Conservation (phyloP, 139 green algal genomes). For the Bryopsis sp. region DNA sequence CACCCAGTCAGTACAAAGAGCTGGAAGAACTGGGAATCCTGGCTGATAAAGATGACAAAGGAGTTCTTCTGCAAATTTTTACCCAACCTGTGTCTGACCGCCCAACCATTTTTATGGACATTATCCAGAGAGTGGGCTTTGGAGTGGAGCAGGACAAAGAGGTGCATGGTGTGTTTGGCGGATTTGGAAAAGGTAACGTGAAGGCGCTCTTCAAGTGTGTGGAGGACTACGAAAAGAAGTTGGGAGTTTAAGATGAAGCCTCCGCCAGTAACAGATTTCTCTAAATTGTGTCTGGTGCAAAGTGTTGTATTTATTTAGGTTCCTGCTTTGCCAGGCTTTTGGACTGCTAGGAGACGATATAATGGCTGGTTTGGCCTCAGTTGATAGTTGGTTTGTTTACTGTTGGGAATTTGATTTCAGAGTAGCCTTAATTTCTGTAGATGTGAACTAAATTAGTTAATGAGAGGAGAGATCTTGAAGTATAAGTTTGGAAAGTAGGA, state of each 20-base stretch:
- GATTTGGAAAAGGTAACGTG: slow-evolving; percentile 98
- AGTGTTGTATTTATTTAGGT: too few species aligned
- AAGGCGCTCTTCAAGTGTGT: slow-evolving; percentile 70
- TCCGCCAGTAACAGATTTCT: too few species aligned
- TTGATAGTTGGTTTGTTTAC: too few species aligned
- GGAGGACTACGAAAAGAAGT: slow-evolving; percentile 54
- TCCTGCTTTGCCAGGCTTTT: too few species aligned
- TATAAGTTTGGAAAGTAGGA: too few species aligned
- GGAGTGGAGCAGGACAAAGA: slow-evolving; percentile 19
- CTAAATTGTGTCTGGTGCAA: too few species aligned
- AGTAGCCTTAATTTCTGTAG: too few species aligned
- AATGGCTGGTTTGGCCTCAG: too few species aligned
- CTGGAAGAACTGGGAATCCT: slow-evolving; percentile 88
- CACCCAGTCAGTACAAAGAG: slow-evolving; percentile 50
- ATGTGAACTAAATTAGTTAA: too few species aligned
- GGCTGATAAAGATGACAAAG: slow-evolving; percentile 94
- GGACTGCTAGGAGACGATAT: too few species aligned
- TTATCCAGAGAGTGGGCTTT: slow-evolving; percentile 95
- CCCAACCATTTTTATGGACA: slow-evolving; percentile 96
- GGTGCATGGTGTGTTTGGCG: slow-evolving; percentile 78
- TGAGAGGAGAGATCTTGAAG: too few species aligned
- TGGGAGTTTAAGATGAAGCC: slow-evolving; percentile 26
- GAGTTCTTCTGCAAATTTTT: slow-evolving; percentile 92
- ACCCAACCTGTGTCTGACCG: slow-evolving; percentile 73
- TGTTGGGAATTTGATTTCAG: too few species aligned